Percentiles rank a stretch among this genome's conserved stretches.
These are phyloP conservation scores for Avena atlantica DNA, from an alignment of 176 grass and related monocot species.

Conservation along the genomic window DNA sequence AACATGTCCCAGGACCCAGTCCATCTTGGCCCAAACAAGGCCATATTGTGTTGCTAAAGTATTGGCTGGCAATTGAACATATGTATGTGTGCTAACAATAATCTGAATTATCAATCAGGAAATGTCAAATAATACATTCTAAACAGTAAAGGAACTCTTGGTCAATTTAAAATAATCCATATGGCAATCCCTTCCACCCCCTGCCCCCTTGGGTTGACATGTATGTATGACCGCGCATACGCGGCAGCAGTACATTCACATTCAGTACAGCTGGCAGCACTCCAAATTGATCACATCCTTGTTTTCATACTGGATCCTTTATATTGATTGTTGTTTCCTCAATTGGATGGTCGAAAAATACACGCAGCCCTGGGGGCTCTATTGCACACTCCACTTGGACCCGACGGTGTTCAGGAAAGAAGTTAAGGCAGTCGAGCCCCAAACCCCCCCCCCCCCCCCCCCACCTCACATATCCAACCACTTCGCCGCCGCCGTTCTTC, in stretches of 20 bases:
- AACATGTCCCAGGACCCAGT: neutral
- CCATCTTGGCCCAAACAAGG: neutral
- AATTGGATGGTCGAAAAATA: neutral
- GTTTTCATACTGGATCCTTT: neutral
- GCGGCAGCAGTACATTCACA: neutral
- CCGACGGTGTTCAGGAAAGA: neutral
- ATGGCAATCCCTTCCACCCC: neutral
- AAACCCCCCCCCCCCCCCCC: neutral
- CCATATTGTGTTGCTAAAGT: slow-evolving; percentile 2
- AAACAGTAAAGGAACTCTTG: neutral
- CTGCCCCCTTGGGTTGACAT: neutral
- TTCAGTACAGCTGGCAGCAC: neutral
- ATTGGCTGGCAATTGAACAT: neutral
- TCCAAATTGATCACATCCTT: slow-evolving; percentile 8
- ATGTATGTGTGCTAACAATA: slow-evolving; percentile 13
- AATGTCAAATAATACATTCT: slow-evolving; percentile 5
- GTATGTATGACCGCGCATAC: neutral
- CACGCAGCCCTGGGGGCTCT: neutral
- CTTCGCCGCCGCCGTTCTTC: neutral
- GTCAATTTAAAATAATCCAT: slow-evolving; percentile 21
- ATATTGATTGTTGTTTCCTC: slow-evolving; percentile 28
- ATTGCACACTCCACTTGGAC: slow-evolving; percentile 9
- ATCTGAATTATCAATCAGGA: neutral
- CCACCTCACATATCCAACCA: neutral
- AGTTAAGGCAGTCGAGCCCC: neutral